These are phyloP conservation scores for Xylogone sp. DNA, from an alignment of 2,329 filamentous ascomycete species.

Conservation along the genomic window DNA sequence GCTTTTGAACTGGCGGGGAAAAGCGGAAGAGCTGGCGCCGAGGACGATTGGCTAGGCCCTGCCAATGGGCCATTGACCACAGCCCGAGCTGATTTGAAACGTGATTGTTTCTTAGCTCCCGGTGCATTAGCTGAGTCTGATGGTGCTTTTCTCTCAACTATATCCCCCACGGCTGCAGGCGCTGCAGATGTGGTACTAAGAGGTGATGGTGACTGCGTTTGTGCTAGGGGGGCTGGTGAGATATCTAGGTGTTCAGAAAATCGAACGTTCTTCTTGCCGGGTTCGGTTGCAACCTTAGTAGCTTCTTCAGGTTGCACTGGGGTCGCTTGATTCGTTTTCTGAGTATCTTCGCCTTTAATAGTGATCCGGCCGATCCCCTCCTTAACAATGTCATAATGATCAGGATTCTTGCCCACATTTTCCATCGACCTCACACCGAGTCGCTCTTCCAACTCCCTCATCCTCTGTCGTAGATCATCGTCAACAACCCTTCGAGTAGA, in stretches of 20 bases:
- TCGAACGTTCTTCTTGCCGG: conserved; percentile 66
- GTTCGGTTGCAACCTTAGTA: too few species aligned
- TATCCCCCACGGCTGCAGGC: conserved; percentile 43
- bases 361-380: conserved; percentile 55
- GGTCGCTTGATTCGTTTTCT: too few species aligned
- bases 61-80: conserved; percentile 16
- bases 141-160: conserved; percentile 30
- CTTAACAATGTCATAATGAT: conserved; percentile 31
- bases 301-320: too few species aligned
- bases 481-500: conserved; percentile 65
- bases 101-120: conserved; percentile 33
- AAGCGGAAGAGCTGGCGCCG: conserved; percentile 11
- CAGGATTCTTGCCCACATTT: conserved; percentile 49
- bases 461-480: conserved; percentile 68
- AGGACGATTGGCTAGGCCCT: conserved; percentile 11
- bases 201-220: conserved; percentile 14
- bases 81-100: conserved; percentile 36
- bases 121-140: conserved; percentile 11
- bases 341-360: conserved; percentile 34
- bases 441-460: conserved; percentile 80
- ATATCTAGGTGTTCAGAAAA: conserved; percentile 76
- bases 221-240: conserved; percentile 40
- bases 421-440: conserved; percentile 55
- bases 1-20: conserved; percentile 17
- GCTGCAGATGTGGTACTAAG: conserved; percentile 5